A percentile compares a stretch with the other conserved stretches of the same genome.
These are phyloP conservation scores for Didymella pomorum DNA, from an alignment of 2,329 filamentous ascomycete genomes.

Conservation along the genomic window DNA sequence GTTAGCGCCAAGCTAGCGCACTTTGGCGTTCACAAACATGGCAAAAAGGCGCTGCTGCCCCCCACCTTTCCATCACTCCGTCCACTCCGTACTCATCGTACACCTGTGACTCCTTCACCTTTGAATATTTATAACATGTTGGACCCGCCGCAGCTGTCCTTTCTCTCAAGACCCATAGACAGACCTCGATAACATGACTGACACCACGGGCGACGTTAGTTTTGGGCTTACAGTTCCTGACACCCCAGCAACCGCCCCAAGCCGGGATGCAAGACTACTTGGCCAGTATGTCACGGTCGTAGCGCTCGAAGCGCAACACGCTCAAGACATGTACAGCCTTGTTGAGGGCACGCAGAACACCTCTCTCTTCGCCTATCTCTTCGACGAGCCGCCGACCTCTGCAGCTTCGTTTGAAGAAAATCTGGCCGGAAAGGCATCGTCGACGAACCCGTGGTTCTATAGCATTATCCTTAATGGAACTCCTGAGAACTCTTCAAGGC, in stretches of 20 bases:
- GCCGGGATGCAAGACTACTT: constrained; percentile 14
- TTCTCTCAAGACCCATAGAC: too few relatives aligned
- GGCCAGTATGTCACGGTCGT: constrained; percentile 18
- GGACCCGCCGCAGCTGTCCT: background rate
- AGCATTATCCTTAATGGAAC: constrained; percentile 13
- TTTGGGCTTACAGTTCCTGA: constrained; percentile 13
- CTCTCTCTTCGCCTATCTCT: constrained; percentile 25
- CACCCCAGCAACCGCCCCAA: constrained; percentile 16
- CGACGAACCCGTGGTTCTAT: constrained; percentile 27
- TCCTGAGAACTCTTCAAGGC: background rate
- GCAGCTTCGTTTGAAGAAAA: constrained; percentile 1
- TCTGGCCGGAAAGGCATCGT: constrained; percentile 16
- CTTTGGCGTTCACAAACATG: background rate
- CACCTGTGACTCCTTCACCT: background rate
- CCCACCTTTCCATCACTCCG: background rate
- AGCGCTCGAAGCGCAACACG: constrained; percentile 9
- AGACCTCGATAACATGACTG: background rate
- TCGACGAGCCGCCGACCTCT: constrained; percentile 23
- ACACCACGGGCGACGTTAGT: background rate
- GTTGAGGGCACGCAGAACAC: constrained; percentile 10
- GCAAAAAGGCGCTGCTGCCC: background rate
- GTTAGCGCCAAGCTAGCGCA: background rate
- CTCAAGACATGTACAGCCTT: constrained; percentile 11
- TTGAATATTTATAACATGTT: background rate
- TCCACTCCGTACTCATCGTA: background rate